Conservation (phyloP, 805 yeast species). For the Cyberlindnera mycetangii region DNA sequence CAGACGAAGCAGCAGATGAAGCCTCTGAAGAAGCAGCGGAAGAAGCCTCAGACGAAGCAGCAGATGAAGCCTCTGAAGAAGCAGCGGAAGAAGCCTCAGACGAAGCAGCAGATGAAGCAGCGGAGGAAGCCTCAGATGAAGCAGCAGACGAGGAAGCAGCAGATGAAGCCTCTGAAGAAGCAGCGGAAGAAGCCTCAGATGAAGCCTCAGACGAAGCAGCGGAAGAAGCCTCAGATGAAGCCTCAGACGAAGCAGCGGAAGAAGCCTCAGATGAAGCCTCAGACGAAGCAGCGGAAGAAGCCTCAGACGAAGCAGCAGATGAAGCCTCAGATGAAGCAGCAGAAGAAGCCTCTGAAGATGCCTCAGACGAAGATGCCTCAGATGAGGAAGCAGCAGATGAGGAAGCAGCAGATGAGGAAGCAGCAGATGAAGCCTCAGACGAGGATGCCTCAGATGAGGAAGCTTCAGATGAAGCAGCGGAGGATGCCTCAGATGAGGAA, state of each 20-base stretch:
- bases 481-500: conserved; percentile 1
- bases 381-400: neutral
- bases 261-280: conserved; percentile 1
- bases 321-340: neutral
- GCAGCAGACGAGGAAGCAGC: neutral
- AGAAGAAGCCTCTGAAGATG: conserved; percentile 2
- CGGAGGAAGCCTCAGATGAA: neutral
- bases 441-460: neutral
- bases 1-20: conserved; percentile 3
- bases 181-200: neutral
- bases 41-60: neutral
- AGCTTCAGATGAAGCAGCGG: neutral
- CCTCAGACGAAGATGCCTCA: neutral
- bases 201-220: neutral
- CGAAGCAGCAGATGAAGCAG: neutral
- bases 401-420: neutral
- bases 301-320: conserved; percentile 1
- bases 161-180: neutral
- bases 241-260: neutral
- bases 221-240: neutral
- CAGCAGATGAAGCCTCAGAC: neutral
- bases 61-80: too few species aligned
- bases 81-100: neutral
- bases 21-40: neutral
- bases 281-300: conserved; percentile 4